These are phyloP conservation scores for Tripterygium wilfordii DNA, from an alignment of 177 flowering plant genomes.

Conservation along the genomic window DNA sequence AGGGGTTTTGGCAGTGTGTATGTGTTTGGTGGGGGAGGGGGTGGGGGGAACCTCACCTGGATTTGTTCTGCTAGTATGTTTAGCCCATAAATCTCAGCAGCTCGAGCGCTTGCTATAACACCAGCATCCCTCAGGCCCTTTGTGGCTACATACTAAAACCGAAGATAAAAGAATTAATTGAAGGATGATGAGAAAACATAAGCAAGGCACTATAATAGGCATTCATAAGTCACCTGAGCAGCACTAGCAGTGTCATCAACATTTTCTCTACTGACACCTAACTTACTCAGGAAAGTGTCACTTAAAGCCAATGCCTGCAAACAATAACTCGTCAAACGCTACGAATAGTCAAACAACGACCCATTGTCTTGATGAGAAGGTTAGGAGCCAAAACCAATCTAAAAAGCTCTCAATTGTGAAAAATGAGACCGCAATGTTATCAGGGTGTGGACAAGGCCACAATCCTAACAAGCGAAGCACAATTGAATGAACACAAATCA, in stretches of 20 bases:
- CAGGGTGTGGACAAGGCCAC: too few species aligned
- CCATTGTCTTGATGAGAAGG: too few species aligned
- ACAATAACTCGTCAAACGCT: not conserved
- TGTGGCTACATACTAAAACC: constrained; percentile 22
- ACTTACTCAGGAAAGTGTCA: constrained; percentile 18
- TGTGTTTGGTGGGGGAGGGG: too few species aligned
- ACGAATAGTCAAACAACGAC: too few species aligned
- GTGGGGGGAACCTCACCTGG: constrained; percentile 17
- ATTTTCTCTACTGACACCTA: constrained; percentile 25
- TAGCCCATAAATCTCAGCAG: constrained; percentile 31
- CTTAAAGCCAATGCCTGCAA: constrained; percentile 29
- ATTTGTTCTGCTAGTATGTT: constrained; percentile 23
- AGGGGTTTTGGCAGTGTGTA: too few species aligned
- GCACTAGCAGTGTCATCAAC: constrained; percentile 31
- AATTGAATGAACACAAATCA: too few species aligned
- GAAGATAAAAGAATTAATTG: not conserved
- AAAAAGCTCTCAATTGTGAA: too few species aligned
- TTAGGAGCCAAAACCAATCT: too few species aligned
- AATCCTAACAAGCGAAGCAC: too few species aligned
- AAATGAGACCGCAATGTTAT: too few species aligned
- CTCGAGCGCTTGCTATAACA: constrained; percentile 30
- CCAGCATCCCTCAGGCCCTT: constrained; percentile 24
- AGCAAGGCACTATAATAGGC: not conserved
- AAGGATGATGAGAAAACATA: not conserved
- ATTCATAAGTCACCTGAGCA: constrained; percentile 24